These are phyloP conservation scores for Metschnikowia koreensis DNA, from an alignment of 805 yeast species.

Conservation along the genomic window DNA sequence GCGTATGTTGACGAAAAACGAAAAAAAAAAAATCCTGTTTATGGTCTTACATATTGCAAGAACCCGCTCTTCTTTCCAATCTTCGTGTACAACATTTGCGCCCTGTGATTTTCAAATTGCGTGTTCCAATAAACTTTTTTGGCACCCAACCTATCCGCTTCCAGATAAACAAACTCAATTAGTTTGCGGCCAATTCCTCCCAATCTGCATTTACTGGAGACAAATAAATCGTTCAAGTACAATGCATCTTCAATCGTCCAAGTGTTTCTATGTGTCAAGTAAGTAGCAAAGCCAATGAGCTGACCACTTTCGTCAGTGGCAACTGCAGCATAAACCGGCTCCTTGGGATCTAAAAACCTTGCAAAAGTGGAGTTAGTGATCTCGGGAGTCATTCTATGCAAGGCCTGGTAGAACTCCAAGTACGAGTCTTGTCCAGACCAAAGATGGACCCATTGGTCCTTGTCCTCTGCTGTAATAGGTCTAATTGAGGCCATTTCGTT, in stretches of 20 bases:
- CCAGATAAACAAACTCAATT: constrained; percentile 47
- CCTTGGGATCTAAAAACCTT: constrained; percentile 44
- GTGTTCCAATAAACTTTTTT: constrained; percentile 53
- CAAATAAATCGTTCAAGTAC: constrained; percentile 54
- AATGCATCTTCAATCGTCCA: constrained; percentile 47
- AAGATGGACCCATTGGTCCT: constrained; percentile 43
- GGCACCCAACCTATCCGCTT: constrained; percentile 43
- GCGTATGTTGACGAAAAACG: no score
- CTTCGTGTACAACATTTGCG: constrained; percentile 53
- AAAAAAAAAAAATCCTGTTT: no score
- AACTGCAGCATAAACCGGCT: constrained; percentile 48
- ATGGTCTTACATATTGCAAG: constrained; percentile 29
- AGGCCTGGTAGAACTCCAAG: constrained; percentile 42
- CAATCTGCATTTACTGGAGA: constrained; percentile 37
- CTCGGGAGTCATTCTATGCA: constrained; percentile 32
- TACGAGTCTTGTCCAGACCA: constrained; percentile 42
- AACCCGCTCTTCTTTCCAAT: constrained; percentile 45
- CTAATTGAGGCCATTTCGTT: constrained; percentile 28
- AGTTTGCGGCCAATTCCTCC: constrained; percentile 50
- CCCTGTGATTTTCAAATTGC: constrained; percentile 52
- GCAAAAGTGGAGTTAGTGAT: constrained; percentile 43
- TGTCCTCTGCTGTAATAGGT: constrained; percentile 42
- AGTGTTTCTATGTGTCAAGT: constrained; percentile 48
- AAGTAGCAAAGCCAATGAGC: constrained; percentile 52
- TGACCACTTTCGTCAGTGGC: constrained; percentile 41